Base-by-base conservation (phyloP, 1,139 yeast species). In the Spencermartinsiella ligniputridi region DNA sequence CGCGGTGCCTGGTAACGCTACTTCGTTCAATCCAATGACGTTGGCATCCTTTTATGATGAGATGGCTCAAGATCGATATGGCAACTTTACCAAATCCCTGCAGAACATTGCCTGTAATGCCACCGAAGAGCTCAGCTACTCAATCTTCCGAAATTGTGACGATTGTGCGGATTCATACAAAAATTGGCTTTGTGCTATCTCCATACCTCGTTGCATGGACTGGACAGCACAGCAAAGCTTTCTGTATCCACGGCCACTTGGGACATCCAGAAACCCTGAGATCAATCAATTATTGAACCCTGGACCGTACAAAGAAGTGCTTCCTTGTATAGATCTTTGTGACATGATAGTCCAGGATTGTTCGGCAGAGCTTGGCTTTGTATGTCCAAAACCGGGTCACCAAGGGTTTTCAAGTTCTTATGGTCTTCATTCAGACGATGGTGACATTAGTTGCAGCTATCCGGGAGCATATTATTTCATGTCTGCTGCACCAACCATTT, bases 151-250 rank as follows among this genome's bases (percentile, higher is more conserved):
- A 41, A 71, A 81, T 0, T 92, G 98, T 58, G 73, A 69, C 11
- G 82, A 86, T 57, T 92, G 98, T 62, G 75, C 76, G 1, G 56
- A 63, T 2, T 73, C 92, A 1, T 92, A 92, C 62, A 81, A 79
- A 56, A 75, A 83, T 56, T 92, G 98, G 98, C 71, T 92, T 16
- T 92, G 98, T 66, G 76, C 95, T 0, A 88, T 87, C 3, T 72
- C 89, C 0, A 85, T 92, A n/a, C 97, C 98, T 0, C 69, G 97
- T 29, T 92, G 98, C 57, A 72, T 83, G 1, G 74, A 69, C 44
- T 60, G 64, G 61, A 69, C 84, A 0, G 59, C 63, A 1, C 62
- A 75, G 24, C 62, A 71, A 3, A 58, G 74, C 0, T 80, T 77
- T 13, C 78, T 79, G 58, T 62, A 64, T 24, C 53, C 60, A 24